These are phyloP conservation scores for Breynia disticha DNA, from an alignment of 441 rosid genomes.

Conservation along the genomic window DNA sequence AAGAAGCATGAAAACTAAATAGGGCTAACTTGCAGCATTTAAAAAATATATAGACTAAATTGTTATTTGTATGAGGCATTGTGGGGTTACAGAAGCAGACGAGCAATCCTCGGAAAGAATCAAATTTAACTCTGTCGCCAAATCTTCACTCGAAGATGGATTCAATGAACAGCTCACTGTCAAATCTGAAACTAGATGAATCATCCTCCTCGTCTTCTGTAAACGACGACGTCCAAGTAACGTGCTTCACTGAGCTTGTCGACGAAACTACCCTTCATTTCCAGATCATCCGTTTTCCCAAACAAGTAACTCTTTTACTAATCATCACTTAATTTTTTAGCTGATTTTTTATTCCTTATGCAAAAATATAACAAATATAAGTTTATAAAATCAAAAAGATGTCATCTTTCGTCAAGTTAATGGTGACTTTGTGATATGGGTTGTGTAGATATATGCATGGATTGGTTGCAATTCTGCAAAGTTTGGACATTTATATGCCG, in stretches of 20 bases:
- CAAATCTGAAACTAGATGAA: slow-evolving; percentile 2
- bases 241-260: slow-evolving; percentile 51
- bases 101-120: too few relatives aligned
- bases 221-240: slow-evolving; percentile 28
- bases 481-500: slow-evolving; percentile 70
- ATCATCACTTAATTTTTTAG: too few relatives aligned
- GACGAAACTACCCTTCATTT: slow-evolving; percentile 57
- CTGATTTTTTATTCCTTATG: too few relatives aligned
- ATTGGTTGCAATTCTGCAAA: slow-evolving; percentile 65
- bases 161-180: neutral
- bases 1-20: too few relatives aligned
- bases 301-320: slow-evolving; percentile 35
- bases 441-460: slow-evolving; percentile 72
- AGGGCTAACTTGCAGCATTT: too few relatives aligned
- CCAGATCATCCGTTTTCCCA: slow-evolving; percentile 62
- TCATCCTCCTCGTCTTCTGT: slow-evolving; percentile 1
- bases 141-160: neutral
- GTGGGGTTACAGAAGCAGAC: too few relatives aligned
- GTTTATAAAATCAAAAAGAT: too few relatives aligned
- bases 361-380: too few relatives aligned
- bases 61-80: too few relatives aligned
- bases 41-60: too few relatives aligned
- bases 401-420: too few relatives aligned
- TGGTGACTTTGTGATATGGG: neutral
- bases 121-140: neutral